These are phyloP conservation scores for Pichia ethanolica DNA, from an alignment of 805 yeast genomes.

Conservation along the genomic window DNA sequence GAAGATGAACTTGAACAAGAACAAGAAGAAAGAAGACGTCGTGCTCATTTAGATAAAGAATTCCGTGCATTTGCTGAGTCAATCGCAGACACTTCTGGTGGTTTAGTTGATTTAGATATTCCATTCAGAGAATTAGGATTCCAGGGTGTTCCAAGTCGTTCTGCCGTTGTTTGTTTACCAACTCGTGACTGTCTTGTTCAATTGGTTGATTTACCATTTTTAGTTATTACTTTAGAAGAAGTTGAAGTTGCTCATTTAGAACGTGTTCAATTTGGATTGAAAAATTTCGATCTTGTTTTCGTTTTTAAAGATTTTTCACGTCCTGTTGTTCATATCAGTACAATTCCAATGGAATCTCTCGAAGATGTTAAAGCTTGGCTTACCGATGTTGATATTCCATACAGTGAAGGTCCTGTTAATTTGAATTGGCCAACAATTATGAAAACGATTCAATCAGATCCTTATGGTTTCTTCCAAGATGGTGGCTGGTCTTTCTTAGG, in stretches of 20 bases:
- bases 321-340: constrained; percentile 88
- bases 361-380: constrained; percentile 95
- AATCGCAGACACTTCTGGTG: constrained; percentile 82
- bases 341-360: constrained; percentile 85
- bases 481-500: constrained; percentile 97
- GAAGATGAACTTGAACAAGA: constrained; percentile 98
- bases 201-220: constrained; percentile 88
- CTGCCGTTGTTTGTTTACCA: constrained; percentile 92
- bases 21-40: constrained; percentile 93
- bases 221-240: constrained; percentile 85
- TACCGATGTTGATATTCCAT: constrained; percentile 95
- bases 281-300: constrained; percentile 94
- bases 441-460: constrained; percentile 89
- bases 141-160: constrained; percentile 94
- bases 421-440: constrained; percentile 93
- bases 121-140: constrained; percentile 96
- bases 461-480: constrained; percentile 85
- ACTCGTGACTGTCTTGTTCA: constrained; percentile 95
- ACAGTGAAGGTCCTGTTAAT: constrained; percentile 90
- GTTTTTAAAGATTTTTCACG: constrained; percentile 84
- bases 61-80: constrained; percentile 83
- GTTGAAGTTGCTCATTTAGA: constrained; percentile 93
- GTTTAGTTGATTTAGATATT: constrained; percentile 78
- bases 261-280: constrained; percentile 94
- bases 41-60: constrained; percentile 85